Evolutionary conservation across 441 rosid species (phyloP), one percentile per base, ranked within the genome.

Genomic region (Jatropha podagrica): DNA sequence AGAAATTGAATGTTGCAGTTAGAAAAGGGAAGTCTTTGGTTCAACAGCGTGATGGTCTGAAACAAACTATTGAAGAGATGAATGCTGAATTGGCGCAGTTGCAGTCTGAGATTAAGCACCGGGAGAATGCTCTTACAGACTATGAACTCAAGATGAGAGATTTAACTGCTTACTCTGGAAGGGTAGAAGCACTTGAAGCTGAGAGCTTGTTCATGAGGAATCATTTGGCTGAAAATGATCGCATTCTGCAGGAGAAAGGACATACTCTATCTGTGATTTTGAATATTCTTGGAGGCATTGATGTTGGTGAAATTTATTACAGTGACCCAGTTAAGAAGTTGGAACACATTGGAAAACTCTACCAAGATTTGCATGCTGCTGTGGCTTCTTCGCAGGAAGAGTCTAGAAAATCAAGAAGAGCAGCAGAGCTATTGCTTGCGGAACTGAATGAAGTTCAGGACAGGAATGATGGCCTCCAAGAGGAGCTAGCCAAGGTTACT

Each of bases 381-480:
- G 77, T 86, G 72, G 82, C 89, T 83, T 83, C 89, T 80, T 85
- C 85, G 26, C 95, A 95, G 78, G 94, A 87, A 80, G 96, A 95
- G 74, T 89, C 91, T 11, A 89, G 76, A 81, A 97, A 95, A 83
- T 93, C 98, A 75, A 87, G 81, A 83, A 89, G 93, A 83, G 98
- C 98, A 40, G 94, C 99, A 54, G 97, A 97, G 83, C 88, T 95
- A 76, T 87, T 97, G 78, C 88, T 95, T 83, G 96, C 98, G 2
- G 99, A 97, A 84, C 84, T 95, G 83, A 92, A 93, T 79, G 99
- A 97, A 81, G 99, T 95, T 80, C 98, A 95, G 83, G 98, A 93
- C 83, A 95, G 97, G 88, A 95, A 97, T 80, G 99, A 95, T 75
- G 71, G 82, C 74, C 89, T 97, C 74, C 99, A 92, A 84, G 99